A percentile compares a stretch with the other conserved stretches of the same genome.
phyloP scores from a whole-genome alignment of 2,329 filamentous ascomycete species.

The Stagonosporopsis rhizophila region DNA sequence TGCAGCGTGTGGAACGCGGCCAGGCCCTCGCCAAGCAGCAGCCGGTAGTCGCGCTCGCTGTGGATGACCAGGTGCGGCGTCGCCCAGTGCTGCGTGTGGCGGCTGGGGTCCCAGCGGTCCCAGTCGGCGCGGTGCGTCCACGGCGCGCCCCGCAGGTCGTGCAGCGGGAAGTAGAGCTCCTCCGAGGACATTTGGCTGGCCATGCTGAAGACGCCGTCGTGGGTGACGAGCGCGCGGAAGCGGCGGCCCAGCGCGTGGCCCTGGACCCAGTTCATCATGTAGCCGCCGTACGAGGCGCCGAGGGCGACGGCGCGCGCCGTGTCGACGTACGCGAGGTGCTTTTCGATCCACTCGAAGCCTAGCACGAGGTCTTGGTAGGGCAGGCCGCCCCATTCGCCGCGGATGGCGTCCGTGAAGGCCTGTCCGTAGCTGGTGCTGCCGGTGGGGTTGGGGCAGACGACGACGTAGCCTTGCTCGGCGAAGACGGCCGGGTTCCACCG shows the following conservation, averaged over 20 bases:
- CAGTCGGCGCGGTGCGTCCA: conserved; percentile 56
- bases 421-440: conserved; percentile 85
- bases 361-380: conserved; percentile 85
- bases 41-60: conserved; percentile 85
- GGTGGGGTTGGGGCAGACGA: conserved; percentile 81
- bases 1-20: conserved; percentile 88
- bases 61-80: conserved; percentile 92
- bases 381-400: conserved; percentile 80
- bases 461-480: conserved; percentile 86
- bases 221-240: conserved; percentile 87
- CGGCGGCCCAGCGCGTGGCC: conserved; percentile 81
- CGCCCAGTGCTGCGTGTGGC: conserved; percentile 71
- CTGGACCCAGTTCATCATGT: conserved; percentile 80
- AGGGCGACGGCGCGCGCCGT: conserved; percentile 73
- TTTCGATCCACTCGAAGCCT: conserved; percentile 75
- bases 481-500: conserved; percentile 88
- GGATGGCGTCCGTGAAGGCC: conserved; percentile 76
- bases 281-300: conserved; percentile 63
- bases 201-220: conserved; percentile 82
- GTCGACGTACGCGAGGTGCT: conserved; percentile 72
- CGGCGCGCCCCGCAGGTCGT: conserved; percentile 48
- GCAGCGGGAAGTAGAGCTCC: conserved; percentile 61
- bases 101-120: conserved; percentile 65
- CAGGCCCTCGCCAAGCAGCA: conserved; percentile 84
- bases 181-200: conserved; percentile 59